phyloP scores from a whole-genome alignment of 2,329 filamentous ascomycete species.

The Colletotrichum horii region DNA sequence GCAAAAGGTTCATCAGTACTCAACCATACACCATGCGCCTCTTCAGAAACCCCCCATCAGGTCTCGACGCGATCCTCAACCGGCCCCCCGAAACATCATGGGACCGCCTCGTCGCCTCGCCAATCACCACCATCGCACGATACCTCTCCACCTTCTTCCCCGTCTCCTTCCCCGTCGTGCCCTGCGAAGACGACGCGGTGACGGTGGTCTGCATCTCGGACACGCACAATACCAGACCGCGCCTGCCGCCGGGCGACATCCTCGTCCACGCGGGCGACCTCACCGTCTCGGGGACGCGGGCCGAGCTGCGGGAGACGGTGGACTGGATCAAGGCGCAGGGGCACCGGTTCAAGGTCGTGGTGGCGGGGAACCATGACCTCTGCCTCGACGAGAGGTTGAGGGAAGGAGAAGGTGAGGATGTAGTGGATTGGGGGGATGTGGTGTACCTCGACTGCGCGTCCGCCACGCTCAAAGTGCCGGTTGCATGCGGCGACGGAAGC shows the following conservation, averaged over 20 bases:
- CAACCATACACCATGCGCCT: neutral
- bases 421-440: slow-evolving; percentile 28
- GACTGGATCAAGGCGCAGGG: slow-evolving; percentile 46
- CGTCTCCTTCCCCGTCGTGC: neutral
- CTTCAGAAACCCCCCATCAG: neutral
- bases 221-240: slow-evolving; percentile 44
- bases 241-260: slow-evolving; percentile 46
- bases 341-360: slow-evolving; percentile 47
- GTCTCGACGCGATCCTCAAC: neutral
- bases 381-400: slow-evolving; percentile 28
- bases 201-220: slow-evolving; percentile 48
- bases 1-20: neutral
- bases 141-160: neutral
- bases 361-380: slow-evolving; percentile 53
- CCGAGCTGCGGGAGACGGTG: slow-evolving; percentile 42
- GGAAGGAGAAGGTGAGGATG: neutral
- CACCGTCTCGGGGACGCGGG: slow-evolving; percentile 46
- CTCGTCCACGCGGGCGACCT: slow-evolving; percentile 55
- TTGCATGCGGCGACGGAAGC: slow-evolving; percentile 24
- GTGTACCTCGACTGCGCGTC: slow-evolving; percentile 28
- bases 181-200: neutral
- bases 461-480: slow-evolving; percentile 23
- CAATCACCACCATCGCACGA: neutral
- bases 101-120: neutral
- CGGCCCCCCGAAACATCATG: neutral